Evolutionary conservation across 768 basidiomycete species (phyloP), one percentile per base, ranked within the genome.

Genomic region (Strobilomyces dryophilus): DNA sequence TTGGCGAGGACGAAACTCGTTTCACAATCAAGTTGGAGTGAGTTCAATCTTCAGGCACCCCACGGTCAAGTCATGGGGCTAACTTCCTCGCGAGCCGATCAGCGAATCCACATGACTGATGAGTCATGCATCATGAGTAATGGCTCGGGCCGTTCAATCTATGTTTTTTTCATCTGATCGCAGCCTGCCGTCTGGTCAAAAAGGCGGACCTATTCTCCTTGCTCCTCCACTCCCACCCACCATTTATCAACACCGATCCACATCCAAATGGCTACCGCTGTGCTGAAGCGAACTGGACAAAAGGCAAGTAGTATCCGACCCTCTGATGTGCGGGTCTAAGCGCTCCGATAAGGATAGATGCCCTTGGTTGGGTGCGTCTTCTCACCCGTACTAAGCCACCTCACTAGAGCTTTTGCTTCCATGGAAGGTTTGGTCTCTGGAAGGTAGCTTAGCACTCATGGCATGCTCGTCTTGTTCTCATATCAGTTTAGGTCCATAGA

Each of bases 391-490:
- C 42, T 37, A 40, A 52, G 17, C 12, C 9, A 9, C 32, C 11
- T 31, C 26, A 32, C 39, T 56, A 34, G 60, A 44, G 48, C n/a
- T 45, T 47, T 37, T 52, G n/a, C 36, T 11, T 21, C 7, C 27
- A 9, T 51, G 26, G n/a, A 54, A 87, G 85, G 63, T 78, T 86
- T 59, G 85, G 85, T 53, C 76, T 86, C 50, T 87, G 85, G 85
- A 86, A 87, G 77, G 85, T 79, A 58, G 46, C 69, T 64, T 29
- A 2, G 1, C 43, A 49, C 43, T 26, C 32, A 26, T 46, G n/a
- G 32, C 37, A 18, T 17, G 31, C 27, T 18, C 24, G 26, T 40
- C 27, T 40, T 40, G n/a, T 37, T 35, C 39, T 56, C 9, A 64
- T 27, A 26, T 39, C 17, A 2, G 47, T 37, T 26, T 57, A 86